A percentile compares a stretch with the other conserved stretches of the same genome.
Evolutionary conservation across 768 basidiomycete genomes (phyloP).

Genomic region (Omphalotus guepiniiformis): DNA sequence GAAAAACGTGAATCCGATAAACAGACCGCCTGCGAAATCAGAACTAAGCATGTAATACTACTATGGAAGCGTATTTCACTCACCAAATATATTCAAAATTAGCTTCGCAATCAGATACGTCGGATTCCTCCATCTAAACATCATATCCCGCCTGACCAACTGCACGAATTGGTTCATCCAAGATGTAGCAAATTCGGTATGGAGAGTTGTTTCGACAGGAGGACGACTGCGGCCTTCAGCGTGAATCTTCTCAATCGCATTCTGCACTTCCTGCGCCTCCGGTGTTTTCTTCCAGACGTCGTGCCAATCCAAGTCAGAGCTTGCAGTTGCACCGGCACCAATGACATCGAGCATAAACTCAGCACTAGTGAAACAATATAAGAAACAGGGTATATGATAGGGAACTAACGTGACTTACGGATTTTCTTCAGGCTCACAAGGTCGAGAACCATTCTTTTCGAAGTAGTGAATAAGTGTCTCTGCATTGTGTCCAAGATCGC

Average conservation of each 20-base stretch:
- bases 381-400: background rate
- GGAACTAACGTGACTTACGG: constrained; percentile 41
- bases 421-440: constrained; percentile 66
- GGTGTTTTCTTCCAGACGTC: constrained; percentile 52
- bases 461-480: constrained; percentile 72
- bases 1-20: constrained; percentile 55
- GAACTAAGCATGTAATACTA: background rate
- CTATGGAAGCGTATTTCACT: constrained; percentile 16
- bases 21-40: constrained; percentile 5
- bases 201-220: constrained; percentile 30
- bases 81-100: constrained; percentile 44
- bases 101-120: constrained; percentile 60
- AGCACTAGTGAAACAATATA: constrained; percentile 33
- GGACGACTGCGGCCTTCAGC: constrained; percentile 40
- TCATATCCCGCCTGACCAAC: constrained; percentile 40
- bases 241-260: constrained; percentile 45
- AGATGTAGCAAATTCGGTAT: constrained; percentile 47
- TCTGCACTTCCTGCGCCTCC: constrained; percentile 32
- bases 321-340: constrained; percentile 66
- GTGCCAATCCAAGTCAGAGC: constrained; percentile 50
- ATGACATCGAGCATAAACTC: constrained; percentile 70
- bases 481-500: constrained; percentile 62
- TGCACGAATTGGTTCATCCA: constrained; percentile 46
- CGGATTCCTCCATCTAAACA: constrained; percentile 52
- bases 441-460: constrained; percentile 58